Evolutionary conservation across 2,329 filamentous ascomycete species (phyloP), one percentile per base, ranked within the genome.

Genomic region (Mariannaea sp.): DNA sequence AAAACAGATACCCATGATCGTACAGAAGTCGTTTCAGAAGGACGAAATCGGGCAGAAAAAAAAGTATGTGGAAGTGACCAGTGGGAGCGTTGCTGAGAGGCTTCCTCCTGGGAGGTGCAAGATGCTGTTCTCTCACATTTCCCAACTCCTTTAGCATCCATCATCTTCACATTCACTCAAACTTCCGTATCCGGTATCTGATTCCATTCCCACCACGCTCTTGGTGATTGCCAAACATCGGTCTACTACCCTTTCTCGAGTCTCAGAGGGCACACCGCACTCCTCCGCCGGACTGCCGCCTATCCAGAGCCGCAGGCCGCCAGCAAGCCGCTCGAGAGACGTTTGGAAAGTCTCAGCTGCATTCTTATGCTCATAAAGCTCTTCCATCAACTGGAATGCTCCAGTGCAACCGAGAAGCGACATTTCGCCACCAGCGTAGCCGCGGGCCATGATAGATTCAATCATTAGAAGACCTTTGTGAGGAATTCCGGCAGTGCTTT

Each of bases 321-420:
- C 83, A 0, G 83, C 80, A 12, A 87, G 71, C 26, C 75, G 75
- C 68, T 87, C 84, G 5, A 88, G 70, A 1, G 78, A 72, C 1
- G 69, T 60, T 2, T 76, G 71, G 58, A 78, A 83, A 4, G 71
- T 72, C 50, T 78, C 76, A 2, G 77, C 75, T 1, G 76, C 76
- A 14, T 75, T 68, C 42, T 76, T 69, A 60, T 84, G 79, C 2
- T 65, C 66, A 17, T 77, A 70, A 4, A 87, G 73, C 20, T 73
- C 70, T 41, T 80, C 78, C 76, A 87, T 81, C 20, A 88, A 70
- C 45, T 80, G 79, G 67, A 83, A 83, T 7, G 80, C 76, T 2
- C 83, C 80, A 0, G 81, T 80, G 62, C 81, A 87, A 14, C 82
- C 81, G 4, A 88, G 76, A 1, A 87, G 75, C 1, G 80, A 79